phyloP scores from a whole-genome alignment of 108 stramenopile species.

The Stephanodiscus minutulus region DNA sequence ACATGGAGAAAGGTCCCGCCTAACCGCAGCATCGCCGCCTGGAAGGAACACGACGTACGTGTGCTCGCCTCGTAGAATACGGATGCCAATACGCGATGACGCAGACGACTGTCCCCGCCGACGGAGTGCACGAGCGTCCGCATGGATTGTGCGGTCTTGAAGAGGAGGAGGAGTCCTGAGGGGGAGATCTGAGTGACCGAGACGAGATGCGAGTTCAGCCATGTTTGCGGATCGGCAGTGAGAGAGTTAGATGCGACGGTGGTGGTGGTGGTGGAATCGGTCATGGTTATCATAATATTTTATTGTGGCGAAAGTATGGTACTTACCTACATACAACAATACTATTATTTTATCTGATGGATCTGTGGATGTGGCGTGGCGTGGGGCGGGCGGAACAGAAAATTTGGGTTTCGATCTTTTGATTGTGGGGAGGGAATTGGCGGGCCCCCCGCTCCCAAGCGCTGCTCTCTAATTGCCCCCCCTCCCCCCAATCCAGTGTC shows the following conservation, averaged over 20 bases:
- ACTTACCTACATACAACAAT: too few relatives aligned
- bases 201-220: conserved; percentile 53
- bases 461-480: too few relatives aligned
- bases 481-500: too few relatives aligned
- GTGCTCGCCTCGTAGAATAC: conserved; percentile 98
- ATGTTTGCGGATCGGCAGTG: conserved; percentile 56
- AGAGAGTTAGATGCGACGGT: conserved; percentile 32
- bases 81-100: conserved; percentile 65
- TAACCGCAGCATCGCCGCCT: conserved; percentile 92
- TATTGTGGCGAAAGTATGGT: too few relatives aligned
- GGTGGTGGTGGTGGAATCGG: conserved; percentile 14
- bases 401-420: too few relatives aligned
- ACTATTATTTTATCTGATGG: too few relatives aligned
- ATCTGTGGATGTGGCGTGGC: too few relatives aligned
- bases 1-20: conserved; percentile 90
- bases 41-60: conserved; percentile 93
- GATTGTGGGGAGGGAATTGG: too few relatives aligned
- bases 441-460: too few relatives aligned
- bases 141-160: conserved; percentile 55
- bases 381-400: too few relatives aligned
- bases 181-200: conserved; percentile 71
- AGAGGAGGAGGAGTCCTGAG: conserved; percentile 53
- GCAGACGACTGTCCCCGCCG: conserved; percentile 57
- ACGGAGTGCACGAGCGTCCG: conserved; percentile 49
- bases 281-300: too few relatives aligned